Evolutionary conservation across 306 rosid genomes (phyloP).

Genomic region (Dicorynia guianensis): DNA sequence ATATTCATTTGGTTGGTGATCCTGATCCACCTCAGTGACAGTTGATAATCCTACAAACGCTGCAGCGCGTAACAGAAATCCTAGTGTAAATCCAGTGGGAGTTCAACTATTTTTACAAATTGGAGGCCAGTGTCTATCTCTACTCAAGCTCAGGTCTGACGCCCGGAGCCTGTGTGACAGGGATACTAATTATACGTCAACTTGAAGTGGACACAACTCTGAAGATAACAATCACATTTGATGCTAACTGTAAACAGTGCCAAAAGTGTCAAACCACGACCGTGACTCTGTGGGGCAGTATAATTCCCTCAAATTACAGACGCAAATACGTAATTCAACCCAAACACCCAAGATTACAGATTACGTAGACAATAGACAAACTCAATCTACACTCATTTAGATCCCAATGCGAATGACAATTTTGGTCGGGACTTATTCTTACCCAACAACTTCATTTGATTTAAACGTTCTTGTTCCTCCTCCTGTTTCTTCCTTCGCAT

Average conservation of each 20-base stretch:
- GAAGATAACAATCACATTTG: slow-evolving; percentile 10
- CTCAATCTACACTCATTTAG: slow-evolving; percentile 59
- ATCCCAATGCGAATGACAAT: slow-evolving; percentile 92
- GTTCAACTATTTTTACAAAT: too few species aligned
- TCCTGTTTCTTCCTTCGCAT: slow-evolving; percentile 86
- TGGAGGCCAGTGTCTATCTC: too few species aligned
- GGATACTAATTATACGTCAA: too few species aligned
- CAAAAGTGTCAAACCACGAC: background rate
- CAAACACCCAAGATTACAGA: slow-evolving; percentile 24
- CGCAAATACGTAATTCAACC: slow-evolving; percentile 22
- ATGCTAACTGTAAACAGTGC: slow-evolving; percentile 16
- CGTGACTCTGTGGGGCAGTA: slow-evolving; percentile 26
- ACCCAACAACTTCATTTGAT: slow-evolving; percentile 92
- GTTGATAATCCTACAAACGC: too few species aligned
- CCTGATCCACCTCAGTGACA: too few species aligned
- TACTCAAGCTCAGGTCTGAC: too few species aligned
- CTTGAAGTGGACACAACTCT: too few species aligned
- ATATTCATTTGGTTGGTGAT: too few species aligned
- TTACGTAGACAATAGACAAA: background rate
- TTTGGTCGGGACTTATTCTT: slow-evolving; percentile 96
- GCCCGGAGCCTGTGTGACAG: too few species aligned
- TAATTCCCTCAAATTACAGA: slow-evolving; percentile 44
- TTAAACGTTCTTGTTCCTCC: slow-evolving; percentile 82
- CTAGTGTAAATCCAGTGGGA: too few species aligned
- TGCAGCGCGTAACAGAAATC: too few species aligned